Evolutionary conservation across 495 filamentous ascomycete species (phyloP).

Genomic region (Talaromyces ruber): DNA sequence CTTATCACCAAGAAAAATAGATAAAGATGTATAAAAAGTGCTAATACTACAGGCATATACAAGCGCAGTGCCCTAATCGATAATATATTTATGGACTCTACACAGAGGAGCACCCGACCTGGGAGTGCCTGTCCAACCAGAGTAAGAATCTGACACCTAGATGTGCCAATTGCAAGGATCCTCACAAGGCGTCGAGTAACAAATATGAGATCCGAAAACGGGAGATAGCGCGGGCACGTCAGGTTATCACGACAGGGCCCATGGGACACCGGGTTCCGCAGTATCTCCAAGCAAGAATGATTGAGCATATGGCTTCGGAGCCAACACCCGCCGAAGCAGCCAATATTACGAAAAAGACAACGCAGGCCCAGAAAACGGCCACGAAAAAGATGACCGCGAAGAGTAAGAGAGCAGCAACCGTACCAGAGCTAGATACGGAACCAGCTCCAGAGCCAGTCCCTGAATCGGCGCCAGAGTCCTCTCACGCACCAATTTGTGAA

Average conservation of each 20-base stretch:
- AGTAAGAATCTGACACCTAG: not conserved
- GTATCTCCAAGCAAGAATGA: not conserved
- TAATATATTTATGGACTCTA: conserved; percentile 8
- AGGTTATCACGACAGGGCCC: not conserved
- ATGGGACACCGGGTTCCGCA: not conserved
- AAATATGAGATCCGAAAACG: not conserved
- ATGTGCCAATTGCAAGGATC: conserved; percentile 8
- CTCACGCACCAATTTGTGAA: no score
- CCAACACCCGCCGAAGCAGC: not conserved
- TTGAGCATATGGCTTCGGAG: not conserved
- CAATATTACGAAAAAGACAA: no score
- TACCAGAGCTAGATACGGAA: no score
- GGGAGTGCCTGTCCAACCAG: conserved; percentile 9
- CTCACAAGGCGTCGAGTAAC: not conserved
- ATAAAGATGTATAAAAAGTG: conserved; percentile 11
- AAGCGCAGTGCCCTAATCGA: conserved; percentile 10
- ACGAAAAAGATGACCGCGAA: not conserved
- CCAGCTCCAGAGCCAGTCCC: no score
- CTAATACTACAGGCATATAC: conserved; percentile 12
- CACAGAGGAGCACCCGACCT: conserved; percentile 12
- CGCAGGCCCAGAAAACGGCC: no score
- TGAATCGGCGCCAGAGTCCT: no score
- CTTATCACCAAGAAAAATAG: conserved; percentile 10
- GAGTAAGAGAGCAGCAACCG: no score
- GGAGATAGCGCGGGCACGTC: not conserved